Evolutionary conservation across 2,329 filamentous ascomycete genomes (phyloP), one percentile per base, ranked within the genome.

Genomic region (Arthroderma sp.): DNA sequence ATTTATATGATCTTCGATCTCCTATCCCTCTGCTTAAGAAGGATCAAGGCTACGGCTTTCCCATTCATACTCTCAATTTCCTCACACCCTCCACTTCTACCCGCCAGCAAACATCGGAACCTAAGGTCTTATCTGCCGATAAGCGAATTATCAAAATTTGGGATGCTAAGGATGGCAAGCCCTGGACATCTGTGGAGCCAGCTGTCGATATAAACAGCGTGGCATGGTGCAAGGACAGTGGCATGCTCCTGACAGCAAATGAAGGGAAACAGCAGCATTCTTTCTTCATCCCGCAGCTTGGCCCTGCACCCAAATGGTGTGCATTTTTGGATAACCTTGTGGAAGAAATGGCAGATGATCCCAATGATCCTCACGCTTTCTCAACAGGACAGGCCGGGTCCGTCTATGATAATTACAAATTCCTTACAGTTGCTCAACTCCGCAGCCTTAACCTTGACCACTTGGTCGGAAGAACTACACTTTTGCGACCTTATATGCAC

Each of bases 371-470:
- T 4, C 73, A 75, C 43, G 65, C 68, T 7, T 72, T 68, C 54
- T 63, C 56, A 45, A 56, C 58, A 28, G 57, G 61, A 29, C 63
- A 68, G 44, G 59, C 74, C 65, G 68, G 79, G 67, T 82, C 91
- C 55, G 86, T 91, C 6, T 98, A 98, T 70, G 91, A 98, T 66
- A 96, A 98, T 66, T 96, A 89, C 77, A 98, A 96, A 67, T 98
- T 98, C 76, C 72, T 98, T 59, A 94, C 89, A 1, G 65, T 86
- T 49, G 79, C 85, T 37, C 88, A 98, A 62, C 73, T 98, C 43
- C 83, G 84, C 55, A 78, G 82, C 32, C 75, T 98, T 53, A 93
- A 86, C 60, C 66, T 98, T 58, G 82, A 85, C 43, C 89, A 96
- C 60, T 72, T 98, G 40, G 75, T 98, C 46, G 89, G 89, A 52